These are phyloP conservation scores for Cylindrotheca closterium DNA, from an alignment of 108 stramenopile genomes.

Conservation along the genomic window DNA sequence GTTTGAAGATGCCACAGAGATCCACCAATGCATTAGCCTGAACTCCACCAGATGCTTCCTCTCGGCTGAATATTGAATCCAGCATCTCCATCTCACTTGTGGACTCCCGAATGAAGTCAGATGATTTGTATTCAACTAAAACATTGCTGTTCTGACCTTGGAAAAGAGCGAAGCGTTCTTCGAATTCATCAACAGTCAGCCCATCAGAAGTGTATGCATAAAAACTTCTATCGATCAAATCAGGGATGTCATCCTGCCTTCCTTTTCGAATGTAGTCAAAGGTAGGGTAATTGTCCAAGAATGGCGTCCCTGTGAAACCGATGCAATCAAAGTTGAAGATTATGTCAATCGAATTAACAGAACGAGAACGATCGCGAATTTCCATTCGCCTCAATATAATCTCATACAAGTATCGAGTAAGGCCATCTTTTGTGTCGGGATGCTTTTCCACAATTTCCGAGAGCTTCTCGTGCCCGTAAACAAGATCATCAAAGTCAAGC, in stretches of 20 bases:
- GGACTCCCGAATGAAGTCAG: constrained; percentile 28
- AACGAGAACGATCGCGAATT: constrained; percentile 28
- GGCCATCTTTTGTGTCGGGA: constrained; percentile 24
- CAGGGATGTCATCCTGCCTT: constrained; percentile 27
- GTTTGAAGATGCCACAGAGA: constrained; percentile 35
- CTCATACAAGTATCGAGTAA: constrained; percentile 22
- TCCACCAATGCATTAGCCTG: constrained; percentile 26
- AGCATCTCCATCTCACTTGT: constrained; percentile 30
- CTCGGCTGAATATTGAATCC: constrained; percentile 22
- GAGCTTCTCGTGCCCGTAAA: constrained; percentile 32
- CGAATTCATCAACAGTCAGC: constrained; percentile 18
- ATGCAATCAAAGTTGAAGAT: constrained; percentile 44
- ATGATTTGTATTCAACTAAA: constrained; percentile 21
- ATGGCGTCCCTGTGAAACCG: constrained; percentile 35
- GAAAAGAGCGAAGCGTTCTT: constrained; percentile 21
- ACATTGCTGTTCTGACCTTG: constrained; percentile 34
- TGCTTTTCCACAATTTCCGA: constrained; percentile 36
- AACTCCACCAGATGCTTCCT: constrained; percentile 3
- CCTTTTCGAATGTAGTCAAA: constrained; percentile 31
- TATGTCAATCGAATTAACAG: constrained; percentile 28
- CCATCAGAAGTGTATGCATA: constrained; percentile 26
- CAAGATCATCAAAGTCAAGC: constrained; percentile 33
- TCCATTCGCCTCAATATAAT: constrained; percentile 35
- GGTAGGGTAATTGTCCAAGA: constrained; percentile 36
- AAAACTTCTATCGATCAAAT: constrained; percentile 30